Percentiles rank a stretch among this genome's conserved stretches.
Conservation (phyloP, 1,284 basidiomycete species). For the Trichosporon coremiiforme region DNA sequence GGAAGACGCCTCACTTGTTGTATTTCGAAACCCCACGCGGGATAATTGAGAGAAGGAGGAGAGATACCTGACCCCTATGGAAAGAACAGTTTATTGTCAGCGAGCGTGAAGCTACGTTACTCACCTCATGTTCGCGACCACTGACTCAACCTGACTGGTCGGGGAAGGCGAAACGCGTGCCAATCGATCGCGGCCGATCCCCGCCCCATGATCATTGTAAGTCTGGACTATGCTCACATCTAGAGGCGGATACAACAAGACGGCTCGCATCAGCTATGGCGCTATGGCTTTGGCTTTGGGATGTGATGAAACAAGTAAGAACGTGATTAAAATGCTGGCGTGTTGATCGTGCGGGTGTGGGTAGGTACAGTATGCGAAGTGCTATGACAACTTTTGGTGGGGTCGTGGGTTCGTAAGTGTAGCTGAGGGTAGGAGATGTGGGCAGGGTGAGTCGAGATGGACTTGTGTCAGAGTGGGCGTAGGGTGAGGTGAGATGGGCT, state of each 20-base stretch:
- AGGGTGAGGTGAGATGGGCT: too few relatives aligned
- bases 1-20: not conserved
- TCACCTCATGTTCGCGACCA: not conserved
- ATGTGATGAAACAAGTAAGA: not conserved
- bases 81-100: not conserved
- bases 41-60: not conserved
- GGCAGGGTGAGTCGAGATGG: too few relatives aligned
- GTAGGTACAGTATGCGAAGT: not conserved
- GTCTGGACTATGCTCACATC: too few relatives aligned
- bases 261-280: slow-evolving; percentile 1
- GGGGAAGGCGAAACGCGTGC: too few relatives aligned
- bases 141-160: not conserved
- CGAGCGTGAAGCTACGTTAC: not conserved
- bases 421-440: not conserved
- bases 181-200: too few relatives aligned
- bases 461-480: too few relatives aligned
- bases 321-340: not conserved
- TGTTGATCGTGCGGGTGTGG: not conserved
- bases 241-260: not conserved
- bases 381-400: not conserved
- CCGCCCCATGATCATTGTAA: too few relatives aligned
- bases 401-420: not conserved
- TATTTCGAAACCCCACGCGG: not conserved
- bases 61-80: not conserved
- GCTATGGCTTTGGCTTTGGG: not conserved